Base-by-base conservation (phyloP, 192 early-diverging fungal species). In the Umbelopsis sp. region DNA sequence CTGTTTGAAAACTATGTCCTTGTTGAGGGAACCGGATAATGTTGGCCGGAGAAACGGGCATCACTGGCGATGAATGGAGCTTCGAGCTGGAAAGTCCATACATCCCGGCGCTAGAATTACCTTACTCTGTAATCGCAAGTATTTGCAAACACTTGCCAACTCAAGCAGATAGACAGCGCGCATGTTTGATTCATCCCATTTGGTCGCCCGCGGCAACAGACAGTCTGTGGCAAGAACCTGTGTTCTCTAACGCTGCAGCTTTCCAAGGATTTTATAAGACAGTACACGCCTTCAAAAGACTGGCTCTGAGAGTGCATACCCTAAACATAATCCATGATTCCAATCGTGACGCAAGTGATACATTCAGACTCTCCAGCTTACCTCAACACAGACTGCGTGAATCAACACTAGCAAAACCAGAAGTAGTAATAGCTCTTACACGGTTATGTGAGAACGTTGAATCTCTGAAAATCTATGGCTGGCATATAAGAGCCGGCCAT, bases 191-290 rank as follows among this genome's bases (percentile, higher is more conserved):
- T 30, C 51, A 81, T 16, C 55, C 65, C 15, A 27, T 18, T n/a
- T 81, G 80, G 80, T 33, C 23, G 6, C 45, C 71, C 8, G 70
- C 73, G 18, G 81, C 81, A 21, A 71, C 45, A 9, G 67, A 72
- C 25, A 75, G 79, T 1, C 25, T 82, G 11, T 82, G 81, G 81
- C 66, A 76, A 52, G 55, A 46, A 35, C 81, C 81, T 5, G 21
- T 68, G 4, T 74, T 82, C 20, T 53, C 50, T 46, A 61, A 48
- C n/a, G 71, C 81, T 2, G 69, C 71, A 4, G 58, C 75, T 10
- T 74, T 82, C 25, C 58, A 68, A 13, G 23, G 25, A 0, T 82
- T 82, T 37, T 20, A 72, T 6, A 58, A 46, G 20, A 44, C 52
- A 3, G 52, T 80, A 8, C 46, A 49, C 2, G 13, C 30, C 4